Evolutionary conservation across 1,284 basidiomycete genomes (phyloP), one percentile per base, ranked within the genome.

Genomic region (Phenoliferia sp.): DNA sequence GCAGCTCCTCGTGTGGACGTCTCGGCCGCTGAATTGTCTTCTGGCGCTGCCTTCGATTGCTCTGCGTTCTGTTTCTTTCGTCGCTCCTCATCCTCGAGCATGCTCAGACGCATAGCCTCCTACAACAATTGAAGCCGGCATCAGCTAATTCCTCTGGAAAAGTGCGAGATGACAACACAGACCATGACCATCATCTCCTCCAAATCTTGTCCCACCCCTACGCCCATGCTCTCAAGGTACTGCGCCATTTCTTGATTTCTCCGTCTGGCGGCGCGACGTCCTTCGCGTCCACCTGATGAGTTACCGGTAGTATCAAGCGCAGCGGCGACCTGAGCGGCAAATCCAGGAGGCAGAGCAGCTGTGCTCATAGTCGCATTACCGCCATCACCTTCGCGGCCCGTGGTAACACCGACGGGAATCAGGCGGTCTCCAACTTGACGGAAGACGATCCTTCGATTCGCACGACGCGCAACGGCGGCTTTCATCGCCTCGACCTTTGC

Each of bases 381-480:
- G 56, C 71, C 90, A 79, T 55, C 88, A 83, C 48, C 88, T 83
- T 73, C 90, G 84, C 77, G 54, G 2, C 78, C 78, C 2, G 79
- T 80, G 12, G 93, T 95, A 69, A 97, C 91, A 32, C 95, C 95
- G 39, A 99, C 90, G 29, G 95, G 95, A 64, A 99, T 91, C 57
- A 99, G 87, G 22, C 94, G 86, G 79, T 98, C 96, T 57, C 96
- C 96, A 29, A 98, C 93, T 79, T 98, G 94, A 57, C 96, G 88
- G 93, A 99, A 98, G 65, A 99, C 90, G 77, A 99, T 96, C 44
- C 96, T 85, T 73, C 95, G 85, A 76, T 96, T 95, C 22, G 96
- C 95, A 59, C 93, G 86, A 69, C 94, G 85, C 48, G 90, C 86
- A 48, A 93, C 92, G 59, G 90, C 87, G 64, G 93, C 90, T 71